Base-by-base conservation (phyloP, 1,284 basidiomycete genomes). In the Bjerkandera adusta region DNA sequence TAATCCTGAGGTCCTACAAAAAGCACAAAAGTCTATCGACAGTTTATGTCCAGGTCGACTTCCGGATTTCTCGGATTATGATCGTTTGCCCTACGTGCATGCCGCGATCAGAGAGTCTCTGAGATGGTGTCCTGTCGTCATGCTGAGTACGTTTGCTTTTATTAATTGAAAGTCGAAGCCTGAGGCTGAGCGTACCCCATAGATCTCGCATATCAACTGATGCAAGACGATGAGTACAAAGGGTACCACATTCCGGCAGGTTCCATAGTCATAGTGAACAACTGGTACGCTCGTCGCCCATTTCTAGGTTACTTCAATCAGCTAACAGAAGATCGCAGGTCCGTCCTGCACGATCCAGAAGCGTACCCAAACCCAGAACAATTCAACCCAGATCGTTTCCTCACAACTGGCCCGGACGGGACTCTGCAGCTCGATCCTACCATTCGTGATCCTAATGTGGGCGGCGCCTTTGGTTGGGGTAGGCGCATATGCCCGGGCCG, bases 361-460 rank as follows among this genome's bases (percentile, higher is more conserved):
- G 22, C 44, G 13, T 65, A 58, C 26, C 49, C 54, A 4, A 50
- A 62, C 4, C 53, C 62, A 6, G 54, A 61, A 16, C 27, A 39
- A 20, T 66, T 66, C 51, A 43, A 45, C 11, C 62, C 62, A 7
- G 61, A 62, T 22, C 54, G 64, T 5, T 61, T 58, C 49, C 30
- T 59, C 43, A 43, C 33, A n/a, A 5, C 41, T 2, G n/a, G n/a
- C n/a, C 6, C 41, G 3, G 54, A 60, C 24, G 57, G 56, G 1
- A 29, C 44, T 30, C 43, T 53, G 11, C 36, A 54, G 26, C 45
- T 47, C 3, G 50, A 57, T 29, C 55, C 57, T 0, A 16, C 38
- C 8, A 33, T 47, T 5, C 45, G 37, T 16, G 45, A 48, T 18
- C 46, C 39, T 11, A 16, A 36, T 8, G 27, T 10, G 15, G 40